These are phyloP conservation scores for Pestalotiopsis sp. DNA, from an alignment of 2,329 filamentous ascomycete species.

Conservation along the genomic window DNA sequence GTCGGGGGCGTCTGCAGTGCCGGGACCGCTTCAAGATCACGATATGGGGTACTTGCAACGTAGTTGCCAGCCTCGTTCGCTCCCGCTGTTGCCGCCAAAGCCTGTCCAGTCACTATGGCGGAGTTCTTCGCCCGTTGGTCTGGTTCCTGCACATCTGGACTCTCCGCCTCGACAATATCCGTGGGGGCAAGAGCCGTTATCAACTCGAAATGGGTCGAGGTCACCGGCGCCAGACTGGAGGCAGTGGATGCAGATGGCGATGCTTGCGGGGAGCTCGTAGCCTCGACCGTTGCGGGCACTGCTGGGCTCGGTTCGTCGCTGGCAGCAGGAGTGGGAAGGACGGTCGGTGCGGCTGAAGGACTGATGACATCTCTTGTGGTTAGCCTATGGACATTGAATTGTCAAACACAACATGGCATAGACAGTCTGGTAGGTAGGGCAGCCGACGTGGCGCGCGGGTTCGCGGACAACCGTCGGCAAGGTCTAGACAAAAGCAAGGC, in stretches of 20 bases:
- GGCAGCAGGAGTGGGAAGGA: conserved; percentile 62
- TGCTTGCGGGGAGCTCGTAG: conserved; percentile 28
- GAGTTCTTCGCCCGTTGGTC: not conserved
- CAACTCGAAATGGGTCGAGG: conserved; percentile 27
- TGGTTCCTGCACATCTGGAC: not conserved
- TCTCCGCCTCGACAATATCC: not conserved
- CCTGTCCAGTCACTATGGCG: conserved; percentile 6
- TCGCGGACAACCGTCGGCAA: not conserved
- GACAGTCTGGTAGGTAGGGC: not conserved
- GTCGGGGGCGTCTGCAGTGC: conserved; percentile 26
- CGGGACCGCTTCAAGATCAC: conserved; percentile 15
- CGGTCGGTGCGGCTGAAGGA: conserved; percentile 16
- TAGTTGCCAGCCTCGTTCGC: not conserved
- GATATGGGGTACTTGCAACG: conserved; percentile 11
- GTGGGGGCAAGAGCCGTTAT: not conserved
- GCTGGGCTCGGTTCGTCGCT: conserved; percentile 60
- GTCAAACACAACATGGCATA: not conserved
- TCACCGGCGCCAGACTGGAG: conserved; percentile 20
- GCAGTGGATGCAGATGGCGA: conserved; percentile 29
- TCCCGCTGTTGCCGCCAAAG: not conserved
- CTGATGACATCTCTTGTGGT: not conserved
- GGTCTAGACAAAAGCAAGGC: not conserved
- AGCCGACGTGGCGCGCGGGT: not conserved
- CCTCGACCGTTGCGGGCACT: conserved; percentile 31
- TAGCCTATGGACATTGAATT: not conserved